Base-by-base conservation (phyloP, 164 flowering plant species). In the Vitis cinerea region DNA sequence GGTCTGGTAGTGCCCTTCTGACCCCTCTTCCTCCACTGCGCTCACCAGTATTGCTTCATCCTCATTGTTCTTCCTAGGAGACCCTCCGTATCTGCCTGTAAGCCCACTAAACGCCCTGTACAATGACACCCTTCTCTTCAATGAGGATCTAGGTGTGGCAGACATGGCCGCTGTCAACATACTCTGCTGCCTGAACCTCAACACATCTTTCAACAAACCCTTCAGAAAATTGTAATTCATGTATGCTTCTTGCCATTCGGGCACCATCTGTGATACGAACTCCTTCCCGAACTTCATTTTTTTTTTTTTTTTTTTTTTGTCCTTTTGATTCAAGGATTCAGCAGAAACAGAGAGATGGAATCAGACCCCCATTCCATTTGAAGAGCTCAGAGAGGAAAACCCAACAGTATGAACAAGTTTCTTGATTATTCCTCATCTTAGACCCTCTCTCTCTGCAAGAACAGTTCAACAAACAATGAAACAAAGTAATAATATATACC, bases 61-160 rank as follows among this genome's bases (percentile, higher is more conserved):
- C 9, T 83, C 80, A 1, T 29, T 44, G 4, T 10, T 57, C 63
- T 63, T 73, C 69, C 23, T 66, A 10, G 72, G 75, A n/a, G 75
- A 72, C 3, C 60, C 14, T 37, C 60, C 37, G 70, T 57, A 6
- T 14, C 73, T 55, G 69, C 47, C 27, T 0, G 82, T 83, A 4
- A 83, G 77, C 27, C 86, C 86, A 50, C 84, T 81, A 27, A 79
- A 83, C 2, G 86, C 80, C 47, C 84, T 50, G 64, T 83, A 83
- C 2, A 83, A 63, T 6, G 86, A 75, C 1, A 66, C 55, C 64
- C 60, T 77, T 44, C 83, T 69, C 64, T 59, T 76, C 59, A 82
- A 54, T 11, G 73, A 7, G 3, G 65, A 61, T 9, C 44, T 17
- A 13, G 74, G 0, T 7, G 64, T 53, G 6, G 50, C 57, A 2